Base-by-base conservation (phyloP, 805 yeast species). In the Grigorovia transvaalensis region DNA sequence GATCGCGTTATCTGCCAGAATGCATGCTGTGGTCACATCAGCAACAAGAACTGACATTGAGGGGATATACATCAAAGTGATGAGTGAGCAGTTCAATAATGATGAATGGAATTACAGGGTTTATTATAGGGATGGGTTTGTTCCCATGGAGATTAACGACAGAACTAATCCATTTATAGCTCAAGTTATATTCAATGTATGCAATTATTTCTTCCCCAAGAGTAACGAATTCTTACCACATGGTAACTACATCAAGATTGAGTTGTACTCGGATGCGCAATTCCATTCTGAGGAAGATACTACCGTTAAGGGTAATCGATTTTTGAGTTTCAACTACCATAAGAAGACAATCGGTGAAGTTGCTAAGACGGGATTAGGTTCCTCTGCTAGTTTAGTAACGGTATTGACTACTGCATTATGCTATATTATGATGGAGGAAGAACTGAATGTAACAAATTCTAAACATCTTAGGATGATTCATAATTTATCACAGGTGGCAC, bases 291-390 rank as follows among this genome's bases (percentile, higher is more conserved):
- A 84, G 59, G 74, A 72, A 5, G 66, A 74, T 41, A 74, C 84
- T 2, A 51, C 47, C 0, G 50, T 54, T 0, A 71, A 67, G 56
- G 40, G 51, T 23, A 74, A 74, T 46, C 72, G 72, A 0, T 51
- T 56, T 0, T 72, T 69, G 45, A 54, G 62, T 17, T 90, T 90
- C 62, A 69, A 77, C 45, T 82, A 72, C 64, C 96, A 91, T 64
- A 51, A 66, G 0, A 54, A 64, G 23, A 73, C 79, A 15, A 88
- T 93, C 51, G 73, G 78, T 0, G 71, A 84, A 40, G 96, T 89
- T 6, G 81, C 96, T 2, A 93, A 93, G 64, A 93, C 99, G 0
- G 99, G 99, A 0, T 73, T 93, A 48, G 99, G 99, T 1, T 88
- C 96, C 12, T 88, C 96, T 35, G 99, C 99, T 0, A 96, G 96